Base-by-base conservation (phyloP, 2,329 filamentous ascomycete genomes). In the Penicillium frequentans region DNA sequence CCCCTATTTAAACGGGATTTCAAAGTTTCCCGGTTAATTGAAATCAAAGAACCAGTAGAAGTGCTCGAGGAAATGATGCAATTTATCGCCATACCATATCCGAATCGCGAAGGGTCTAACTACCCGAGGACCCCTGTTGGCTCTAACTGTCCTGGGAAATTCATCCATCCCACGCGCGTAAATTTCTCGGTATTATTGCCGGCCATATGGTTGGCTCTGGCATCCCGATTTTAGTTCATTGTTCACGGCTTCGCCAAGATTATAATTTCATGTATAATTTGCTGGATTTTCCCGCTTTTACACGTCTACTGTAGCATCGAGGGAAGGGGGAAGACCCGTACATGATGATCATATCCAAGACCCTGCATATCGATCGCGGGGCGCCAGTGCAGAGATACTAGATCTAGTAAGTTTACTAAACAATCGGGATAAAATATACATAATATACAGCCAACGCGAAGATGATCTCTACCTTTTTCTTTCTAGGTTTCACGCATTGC, bases 31-130 rank as follows among this genome's bases (percentile, higher is more conserved):
- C 35, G 16, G 39, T 6, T 13, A 13, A 42, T 42, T 21, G 11
- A 42, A 42, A 42, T 42, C 23, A 14, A 21, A 14, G 19, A 14
- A 13, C 19, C n/a, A 44, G 19, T 44, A 19, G 19, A 44, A 44
- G 6, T 7, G 23, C 21, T 7, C 11, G 1, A 24, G 31, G 19
- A 46, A 26, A 58, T 60, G 56, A 49, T 58, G 56, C 58, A 23
- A 60, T 54, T 8, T 50, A 23, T 56, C 56, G 52, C 56, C 53
- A 58, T 56, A n/a, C 45, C 27, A 24, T 29, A 37, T 45, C 24
- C 5, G 10, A 9, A 53, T 55, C 26, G 31, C 31, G 45, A 35
- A 35, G 46, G 46, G 46, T 48, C 24, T 27, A 27, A 49, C 31
- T 49, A 21, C 19, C 39, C 39, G 39, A 42, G 31, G 31, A 26